phyloP scores from a whole-genome alignment of 2,329 filamentous ascomycete genomes.

The Trichoderma oligosporum region DNA sequence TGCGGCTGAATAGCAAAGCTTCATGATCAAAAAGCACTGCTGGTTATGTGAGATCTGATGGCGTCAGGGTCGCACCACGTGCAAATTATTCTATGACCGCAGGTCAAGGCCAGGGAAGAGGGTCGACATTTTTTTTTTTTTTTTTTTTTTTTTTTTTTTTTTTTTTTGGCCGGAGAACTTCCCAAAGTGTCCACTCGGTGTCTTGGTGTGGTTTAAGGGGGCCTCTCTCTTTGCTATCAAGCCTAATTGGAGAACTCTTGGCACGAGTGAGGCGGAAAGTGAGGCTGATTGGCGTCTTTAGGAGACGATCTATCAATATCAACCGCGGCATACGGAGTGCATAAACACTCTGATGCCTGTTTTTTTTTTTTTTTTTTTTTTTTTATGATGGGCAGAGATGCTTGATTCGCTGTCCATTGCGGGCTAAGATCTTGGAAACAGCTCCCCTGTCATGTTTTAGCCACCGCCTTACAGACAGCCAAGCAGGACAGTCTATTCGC shows the following conservation, averaged over 20 bases:
- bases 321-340: no score
- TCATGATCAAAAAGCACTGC: background rate
- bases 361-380: no score
- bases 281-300: no score
- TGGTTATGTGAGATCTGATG: background rate
- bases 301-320: no score
- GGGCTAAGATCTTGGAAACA: constrained; percentile 15
- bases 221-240: background rate
- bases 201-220: constrained; percentile 1
- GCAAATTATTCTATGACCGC: background rate
- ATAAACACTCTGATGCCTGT: no score
- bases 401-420: constrained; percentile 12
- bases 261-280: background rate
- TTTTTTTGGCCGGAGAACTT: background rate
- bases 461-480: constrained; percentile 8
- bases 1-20: background rate
- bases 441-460: constrained; percentile 6
- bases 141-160: background rate
- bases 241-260: background rate
- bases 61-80: background rate
- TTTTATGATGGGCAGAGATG: constrained; percentile 6
- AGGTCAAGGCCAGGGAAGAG: background rate
- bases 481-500: background rate
- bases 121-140: background rate
- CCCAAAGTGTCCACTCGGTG: background rate